Evolutionary conservation across 179 eudicot genomes (phyloP).

Genomic region (Silene vulgaris): DNA sequence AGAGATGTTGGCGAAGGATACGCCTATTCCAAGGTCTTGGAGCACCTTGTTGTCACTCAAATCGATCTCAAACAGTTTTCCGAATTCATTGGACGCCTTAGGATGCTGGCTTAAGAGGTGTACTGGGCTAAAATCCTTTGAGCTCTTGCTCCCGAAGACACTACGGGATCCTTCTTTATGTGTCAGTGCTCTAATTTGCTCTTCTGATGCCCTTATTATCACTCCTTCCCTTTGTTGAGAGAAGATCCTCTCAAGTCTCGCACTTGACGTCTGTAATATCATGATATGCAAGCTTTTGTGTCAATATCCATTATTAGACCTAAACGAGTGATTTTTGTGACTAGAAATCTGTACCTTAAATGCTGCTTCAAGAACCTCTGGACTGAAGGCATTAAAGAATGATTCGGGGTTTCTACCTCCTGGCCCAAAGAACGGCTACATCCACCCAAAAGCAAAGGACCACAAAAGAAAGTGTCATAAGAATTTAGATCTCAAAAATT

Average conservation of each 20-base stretch:
- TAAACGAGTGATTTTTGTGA: background rate
- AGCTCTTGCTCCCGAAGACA: constrained; percentile 46
- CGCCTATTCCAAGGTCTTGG: constrained; percentile 34
- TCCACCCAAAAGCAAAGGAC: background rate
- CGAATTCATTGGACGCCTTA: constrained; percentile 43
- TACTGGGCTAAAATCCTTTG: constrained; percentile 20
- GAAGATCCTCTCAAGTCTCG: too few relatives aligned
- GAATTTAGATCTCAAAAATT: too few relatives aligned
- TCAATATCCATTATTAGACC: too few relatives aligned
- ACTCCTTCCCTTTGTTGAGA: too few relatives aligned
- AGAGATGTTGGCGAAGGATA: constrained; percentile 57
- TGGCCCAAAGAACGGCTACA: constrained; percentile 49
- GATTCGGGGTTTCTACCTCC: constrained; percentile 66
- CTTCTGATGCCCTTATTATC: too few relatives aligned
- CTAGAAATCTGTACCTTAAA: constrained; percentile 38
- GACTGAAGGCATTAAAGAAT: constrained; percentile 48
- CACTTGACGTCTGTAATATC: too few relatives aligned
- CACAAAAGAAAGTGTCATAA: background rate
- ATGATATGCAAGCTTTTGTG: too few relatives aligned
- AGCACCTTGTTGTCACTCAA: constrained; percentile 36
- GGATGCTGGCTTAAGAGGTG: constrained; percentile 45
- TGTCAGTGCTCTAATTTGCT: constrained; percentile 27
- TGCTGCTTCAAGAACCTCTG: constrained; percentile 60
- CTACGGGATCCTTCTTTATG: constrained; percentile 36
- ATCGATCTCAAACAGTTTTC: constrained; percentile 38